phyloP scores from a whole-genome alignment of 768 basidiomycete genomes.

The Clavulina sp. region DNA sequence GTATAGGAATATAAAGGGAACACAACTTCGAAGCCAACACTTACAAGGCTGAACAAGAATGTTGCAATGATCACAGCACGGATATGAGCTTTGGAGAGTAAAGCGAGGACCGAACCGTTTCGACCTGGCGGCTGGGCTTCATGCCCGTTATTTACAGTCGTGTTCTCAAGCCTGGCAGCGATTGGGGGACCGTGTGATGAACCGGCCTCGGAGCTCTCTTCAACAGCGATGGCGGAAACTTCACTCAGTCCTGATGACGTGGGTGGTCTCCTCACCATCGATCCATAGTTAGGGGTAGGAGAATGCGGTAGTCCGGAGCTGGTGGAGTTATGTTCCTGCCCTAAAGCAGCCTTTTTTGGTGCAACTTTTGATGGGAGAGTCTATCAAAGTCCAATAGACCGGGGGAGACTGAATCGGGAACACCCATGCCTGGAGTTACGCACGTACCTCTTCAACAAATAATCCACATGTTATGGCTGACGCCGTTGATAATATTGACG shows the following conservation, averaged over 20 bases:
- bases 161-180: too few relatives aligned
- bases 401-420: too few relatives aligned
- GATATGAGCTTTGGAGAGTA: constrained; percentile 7
- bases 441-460: constrained; percentile 5
- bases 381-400: neutral
- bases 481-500: neutral
- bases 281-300: neutral
- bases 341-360: neutral
- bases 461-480: neutral
- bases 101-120: neutral
- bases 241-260: too few relatives aligned
- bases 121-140: too few relatives aligned
- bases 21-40: constrained; percentile 43
- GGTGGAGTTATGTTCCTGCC: too few relatives aligned
- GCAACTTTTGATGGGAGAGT: neutral
- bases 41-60: constrained; percentile 28
- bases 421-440: neutral
- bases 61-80: constrained; percentile 6
- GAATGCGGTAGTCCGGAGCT: neutral
- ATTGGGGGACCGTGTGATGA: too few relatives aligned
- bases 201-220: neutral
- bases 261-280: too few relatives aligned
- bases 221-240: neutral
- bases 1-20: constrained; percentile 56
- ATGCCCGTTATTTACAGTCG: too few relatives aligned